Conservation (phyloP, 192 early-diverging fungal species). For the Podila horticola region DNA sequence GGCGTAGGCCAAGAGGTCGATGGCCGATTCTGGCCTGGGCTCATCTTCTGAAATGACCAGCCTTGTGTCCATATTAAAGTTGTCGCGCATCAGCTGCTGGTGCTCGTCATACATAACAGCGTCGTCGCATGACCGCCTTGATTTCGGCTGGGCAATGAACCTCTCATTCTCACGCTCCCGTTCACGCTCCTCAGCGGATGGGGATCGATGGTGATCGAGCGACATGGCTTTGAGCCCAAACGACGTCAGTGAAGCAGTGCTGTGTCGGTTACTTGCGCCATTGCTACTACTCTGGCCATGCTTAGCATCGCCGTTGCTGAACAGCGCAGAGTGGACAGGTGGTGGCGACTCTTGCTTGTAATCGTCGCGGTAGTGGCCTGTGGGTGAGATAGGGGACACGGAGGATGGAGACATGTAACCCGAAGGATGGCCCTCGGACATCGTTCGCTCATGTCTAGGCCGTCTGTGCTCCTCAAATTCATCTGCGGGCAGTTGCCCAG, state of each 20-base stretch:
- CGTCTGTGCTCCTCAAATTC: conserved; percentile 33
- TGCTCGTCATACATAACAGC: conserved; percentile 34
- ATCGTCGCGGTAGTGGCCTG: conserved; percentile 33
- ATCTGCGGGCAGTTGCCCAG: conserved; percentile 14
- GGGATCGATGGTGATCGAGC: neutral
- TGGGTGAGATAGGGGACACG: conserved; percentile 33
- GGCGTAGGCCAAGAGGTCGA: conserved; percentile 48
- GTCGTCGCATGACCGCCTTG: conserved; percentile 39
- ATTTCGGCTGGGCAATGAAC: conserved; percentile 17
- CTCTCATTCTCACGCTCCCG: neutral
- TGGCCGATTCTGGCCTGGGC: conserved; percentile 42
- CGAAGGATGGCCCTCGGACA: conserved; percentile 38
- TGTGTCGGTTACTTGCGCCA: conserved; percentile 21
- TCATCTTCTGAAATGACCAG: conserved; percentile 47
- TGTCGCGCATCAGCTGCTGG: conserved; percentile 45
- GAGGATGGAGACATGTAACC: conserved; percentile 41
- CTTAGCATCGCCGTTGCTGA: conserved; percentile 10
- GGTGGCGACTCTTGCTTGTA: conserved; percentile 31
- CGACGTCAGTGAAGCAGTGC: conserved; percentile 21
- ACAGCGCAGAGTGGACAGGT: conserved; percentile 10
- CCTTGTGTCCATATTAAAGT: conserved; percentile 46
- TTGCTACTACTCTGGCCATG: neutral
- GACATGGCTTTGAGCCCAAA: conserved; percentile 22
- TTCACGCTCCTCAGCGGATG: neutral
- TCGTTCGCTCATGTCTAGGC: conserved; percentile 33